phyloP scores from a whole-genome alignment of 169 alveolate species.

The Cyclospora cayetanensis region DNA sequence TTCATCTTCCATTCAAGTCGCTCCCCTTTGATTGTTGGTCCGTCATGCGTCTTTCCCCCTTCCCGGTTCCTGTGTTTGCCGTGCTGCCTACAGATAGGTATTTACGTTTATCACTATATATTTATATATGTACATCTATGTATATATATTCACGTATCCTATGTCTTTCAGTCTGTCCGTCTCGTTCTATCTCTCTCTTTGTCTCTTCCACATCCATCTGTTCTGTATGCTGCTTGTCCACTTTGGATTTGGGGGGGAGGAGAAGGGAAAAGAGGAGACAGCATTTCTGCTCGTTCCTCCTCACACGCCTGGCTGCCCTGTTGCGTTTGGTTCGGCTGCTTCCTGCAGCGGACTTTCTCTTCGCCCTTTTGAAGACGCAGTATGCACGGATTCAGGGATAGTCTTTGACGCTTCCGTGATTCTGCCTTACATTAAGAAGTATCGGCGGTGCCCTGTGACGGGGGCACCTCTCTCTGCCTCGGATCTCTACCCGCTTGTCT shows the following conservation, averaged over 20 bases:
- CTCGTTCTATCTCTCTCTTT: background rate
- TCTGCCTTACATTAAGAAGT: constrained; percentile 83
- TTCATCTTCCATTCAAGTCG: constrained; percentile 78
- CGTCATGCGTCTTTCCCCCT: background rate
- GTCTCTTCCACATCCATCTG: background rate
- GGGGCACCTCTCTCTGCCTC: constrained; percentile 83
- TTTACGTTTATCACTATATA: background rate
- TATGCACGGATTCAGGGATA: constrained; percentile 86
- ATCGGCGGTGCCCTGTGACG: constrained; percentile 88
- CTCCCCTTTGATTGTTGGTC: constrained; percentile 86
- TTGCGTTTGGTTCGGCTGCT: background rate
- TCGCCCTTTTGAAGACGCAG: constrained; percentile 87
- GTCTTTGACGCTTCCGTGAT: constrained; percentile 84
- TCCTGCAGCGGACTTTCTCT: constrained; percentile 80
- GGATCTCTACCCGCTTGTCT: constrained; percentile 83
- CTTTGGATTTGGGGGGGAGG: background rate
- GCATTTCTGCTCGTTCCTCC: background rate
- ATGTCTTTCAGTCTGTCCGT: background rate
- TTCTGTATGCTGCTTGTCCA: background rate
- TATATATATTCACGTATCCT: background rate
- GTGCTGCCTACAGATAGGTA: background rate
- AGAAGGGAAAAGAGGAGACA: background rate
- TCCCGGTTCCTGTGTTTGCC: background rate
- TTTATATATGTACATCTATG: background rate
- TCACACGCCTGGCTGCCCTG: background rate